Conservation (phyloP, 495 filamentous ascomycete species). For the Annulohypoxylon maeteangense region DNA sequence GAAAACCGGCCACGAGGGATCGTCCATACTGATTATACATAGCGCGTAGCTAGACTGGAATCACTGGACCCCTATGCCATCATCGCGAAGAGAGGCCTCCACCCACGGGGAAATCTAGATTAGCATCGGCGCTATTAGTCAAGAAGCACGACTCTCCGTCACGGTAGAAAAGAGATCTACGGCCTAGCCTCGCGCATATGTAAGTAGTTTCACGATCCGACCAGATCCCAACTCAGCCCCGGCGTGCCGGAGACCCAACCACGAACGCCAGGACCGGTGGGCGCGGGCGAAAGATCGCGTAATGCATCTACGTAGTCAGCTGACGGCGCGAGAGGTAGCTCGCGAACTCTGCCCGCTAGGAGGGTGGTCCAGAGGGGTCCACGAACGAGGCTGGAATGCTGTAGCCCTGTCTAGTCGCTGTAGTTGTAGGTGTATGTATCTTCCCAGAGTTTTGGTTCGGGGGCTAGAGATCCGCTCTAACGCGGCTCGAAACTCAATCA, state of each 20-base stretch:
- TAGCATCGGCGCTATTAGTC: background rate
- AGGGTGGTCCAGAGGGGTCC: slow-evolving; percentile 21
- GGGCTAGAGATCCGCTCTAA: slow-evolving; percentile 6
- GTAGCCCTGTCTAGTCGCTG: background rate
- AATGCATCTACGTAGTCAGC: slow-evolving; percentile 43
- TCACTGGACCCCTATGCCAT: background rate
- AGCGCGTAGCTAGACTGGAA: background rate
- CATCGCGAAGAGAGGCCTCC: slow-evolving; percentile 1
- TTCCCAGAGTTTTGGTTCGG: slow-evolving; percentile 34
- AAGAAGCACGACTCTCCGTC: background rate
- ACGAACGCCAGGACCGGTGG: background rate
- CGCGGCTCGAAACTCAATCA: slow-evolving; percentile 38
- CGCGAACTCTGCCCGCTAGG: slow-evolving; percentile 14
- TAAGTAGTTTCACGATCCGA: slow-evolving; percentile 6
- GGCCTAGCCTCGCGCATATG: slow-evolving; percentile 9
- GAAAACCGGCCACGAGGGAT: background rate
- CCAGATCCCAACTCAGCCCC: slow-evolving; percentile 11
- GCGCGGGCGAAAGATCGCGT: slow-evolving; percentile 21
- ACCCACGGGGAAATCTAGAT: background rate
- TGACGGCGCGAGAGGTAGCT: slow-evolving; percentile 24
- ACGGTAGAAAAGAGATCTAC: background rate
- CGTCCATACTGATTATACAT: background rate
- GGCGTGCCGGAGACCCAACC: slow-evolving; percentile 11
- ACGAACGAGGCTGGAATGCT: slow-evolving; percentile 16
- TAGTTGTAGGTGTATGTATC: background rate